Base-by-base conservation (phyloP, 75 land plant species). In the Larix kaempferi region DNA sequence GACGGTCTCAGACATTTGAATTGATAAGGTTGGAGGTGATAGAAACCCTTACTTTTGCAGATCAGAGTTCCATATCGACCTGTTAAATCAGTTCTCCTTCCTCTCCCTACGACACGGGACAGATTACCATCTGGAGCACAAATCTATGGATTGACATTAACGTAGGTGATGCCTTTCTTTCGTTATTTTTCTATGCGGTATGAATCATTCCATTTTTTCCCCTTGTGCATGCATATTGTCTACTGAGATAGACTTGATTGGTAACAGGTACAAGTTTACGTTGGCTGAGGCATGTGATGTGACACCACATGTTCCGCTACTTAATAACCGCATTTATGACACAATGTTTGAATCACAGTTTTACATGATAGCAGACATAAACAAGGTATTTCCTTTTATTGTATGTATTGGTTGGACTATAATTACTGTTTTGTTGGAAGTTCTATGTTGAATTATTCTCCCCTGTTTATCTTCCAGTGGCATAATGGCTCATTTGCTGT, bases 271-370 rank as follows among this genome's bases (percentile, higher is more conserved):
- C 84, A 95, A 98, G 78, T 91, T 98, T 77, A 91, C 86, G 65
- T 78, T 98, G 80, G 89, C 89, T 52, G 99, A 98, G 72, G 91
- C 84, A 57, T 88, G 89, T 76, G 88, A 91, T 55, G 78, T 93
- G 44, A 93, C 86, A 74, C 98, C 99, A 76, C 76, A 88, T n/a
- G 76, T 98, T 73, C 96, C 99, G 59, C 71, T 93, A 25, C 85
- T 98, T 59, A 95, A 98, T 78, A 83, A 88, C 76, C 88, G 99
- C 22, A 89, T 98, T 27, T 98, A 98, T 82, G 99, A 98, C 61
- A 91, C 80, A 59, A 94, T 91, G 77, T 93, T 98, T 90, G 99
- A 98, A 79, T 95, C 97, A 57, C 99, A 98, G 73, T 98, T 98
- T 76, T 95, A 89, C 76, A 90, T 93, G 90, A 91, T 98, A 61